Conservation (phyloP, 2,329 filamentous ascomycete genomes). For the Diaporthe ampelina region DNA sequence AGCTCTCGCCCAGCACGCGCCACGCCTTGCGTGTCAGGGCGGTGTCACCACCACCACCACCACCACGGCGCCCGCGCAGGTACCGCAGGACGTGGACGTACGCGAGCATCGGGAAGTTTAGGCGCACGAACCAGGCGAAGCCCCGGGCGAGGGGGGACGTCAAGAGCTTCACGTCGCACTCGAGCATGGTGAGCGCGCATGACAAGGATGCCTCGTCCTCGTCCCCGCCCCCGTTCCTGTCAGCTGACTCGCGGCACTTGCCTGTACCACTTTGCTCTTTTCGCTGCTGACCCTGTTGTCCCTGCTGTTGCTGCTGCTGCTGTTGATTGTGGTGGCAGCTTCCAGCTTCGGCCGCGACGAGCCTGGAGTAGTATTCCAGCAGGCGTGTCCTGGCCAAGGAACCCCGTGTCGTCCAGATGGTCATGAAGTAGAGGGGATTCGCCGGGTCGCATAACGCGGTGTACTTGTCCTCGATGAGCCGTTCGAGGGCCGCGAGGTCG, state of each 20-base stretch:
- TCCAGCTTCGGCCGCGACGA: background rate
- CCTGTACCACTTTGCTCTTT: too few relatives aligned
- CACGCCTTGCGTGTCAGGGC: background rate
- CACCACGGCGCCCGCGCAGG: background rate
- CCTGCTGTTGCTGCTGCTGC: background rate
- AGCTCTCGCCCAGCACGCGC: slow-evolving; percentile 5
- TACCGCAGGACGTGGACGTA: slow-evolving; percentile 1
- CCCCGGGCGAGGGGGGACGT: background rate
- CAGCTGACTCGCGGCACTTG: too few relatives aligned
- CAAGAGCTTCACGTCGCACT: background rate
- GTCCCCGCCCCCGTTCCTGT: too few relatives aligned
- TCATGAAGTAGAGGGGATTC: background rate
- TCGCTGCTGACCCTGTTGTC: too few relatives aligned
- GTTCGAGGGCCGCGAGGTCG: background rate
- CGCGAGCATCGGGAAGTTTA: background rate
- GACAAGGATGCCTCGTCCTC: background rate
- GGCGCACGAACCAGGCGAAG: background rate
- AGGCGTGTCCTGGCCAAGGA: background rate
- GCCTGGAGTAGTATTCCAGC: background rate
- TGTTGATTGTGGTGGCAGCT: background rate
- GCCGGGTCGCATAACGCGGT: background rate
- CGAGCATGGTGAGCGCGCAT: background rate
- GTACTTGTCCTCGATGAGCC: background rate
- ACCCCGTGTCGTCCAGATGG: background rate
- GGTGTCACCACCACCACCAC: too few relatives aligned